phyloP scores from a whole-genome alignment of 2,329 filamentous ascomycete genomes.

The Aspergillus pseudotamarii region DNA sequence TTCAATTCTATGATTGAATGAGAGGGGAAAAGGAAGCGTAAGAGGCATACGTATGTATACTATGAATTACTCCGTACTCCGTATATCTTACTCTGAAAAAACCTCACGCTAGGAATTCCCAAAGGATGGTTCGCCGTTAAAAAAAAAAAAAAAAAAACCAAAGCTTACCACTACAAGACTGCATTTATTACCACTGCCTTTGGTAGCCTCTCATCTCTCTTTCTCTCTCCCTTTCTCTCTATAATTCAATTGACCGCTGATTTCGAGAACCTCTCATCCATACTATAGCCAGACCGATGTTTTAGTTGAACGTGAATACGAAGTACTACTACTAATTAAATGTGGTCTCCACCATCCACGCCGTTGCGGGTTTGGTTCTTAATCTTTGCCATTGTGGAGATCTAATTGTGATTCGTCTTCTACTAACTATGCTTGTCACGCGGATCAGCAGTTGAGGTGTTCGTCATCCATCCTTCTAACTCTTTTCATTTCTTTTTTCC shows the following conservation, averaged over 20 bases:
- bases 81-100: background rate
- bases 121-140: background rate
- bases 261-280: background rate
- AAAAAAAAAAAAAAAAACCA: background rate
- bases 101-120: background rate
- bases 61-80: background rate
- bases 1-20: background rate
- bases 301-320: background rate
- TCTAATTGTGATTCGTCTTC: background rate
- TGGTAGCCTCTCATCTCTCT: background rate
- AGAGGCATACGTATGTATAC: background rate
- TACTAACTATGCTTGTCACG: background rate
- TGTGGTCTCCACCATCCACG: background rate
- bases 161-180: background rate
- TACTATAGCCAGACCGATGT: background rate
- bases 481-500: background rate
- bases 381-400: background rate
- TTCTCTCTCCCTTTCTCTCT: background rate
- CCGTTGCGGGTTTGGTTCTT: background rate
- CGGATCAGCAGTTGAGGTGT: background rate
- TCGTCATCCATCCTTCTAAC: background rate
- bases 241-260: slow-evolving; percentile 4
- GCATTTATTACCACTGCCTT: background rate
- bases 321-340: background rate
- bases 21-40: slow-evolving; percentile 1